Evolutionary conservation across 2,329 filamentous ascomycete genomes (phyloP), one percentile per base, ranked within the genome.

Genomic region (Pseudocercospora eumusae): DNA sequence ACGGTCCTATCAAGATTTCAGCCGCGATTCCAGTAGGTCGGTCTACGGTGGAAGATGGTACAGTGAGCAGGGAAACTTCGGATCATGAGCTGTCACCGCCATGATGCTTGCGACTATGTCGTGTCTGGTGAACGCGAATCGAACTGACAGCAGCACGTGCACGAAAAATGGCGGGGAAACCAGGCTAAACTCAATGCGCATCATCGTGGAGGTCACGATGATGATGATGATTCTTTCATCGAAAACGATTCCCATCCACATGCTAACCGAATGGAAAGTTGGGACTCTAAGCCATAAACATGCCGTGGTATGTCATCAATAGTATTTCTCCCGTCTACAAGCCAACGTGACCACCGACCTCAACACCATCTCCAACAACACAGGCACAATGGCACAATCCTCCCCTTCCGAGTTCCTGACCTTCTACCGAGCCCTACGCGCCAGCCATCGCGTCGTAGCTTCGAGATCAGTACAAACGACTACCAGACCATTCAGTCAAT

Each of bases 1-100:
- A 96, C 84, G 63, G 84, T 86, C 71, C 91, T 93, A 60, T 18
- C 33, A 23, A 31, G 10, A 23, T 36, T 57, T 64, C 53, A 64
- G 62, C 50, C 6, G 28, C 1, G 21, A 20, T 59, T 2, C 21
- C 31, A 53, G 40, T 13, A 47, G 31, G 23, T 52, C 31, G 31
- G 56, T 31, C 36, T 53, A 56, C 33, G 40, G 45, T 42, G 28
- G n/a, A 11, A 18, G 11, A 7, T 57, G 63, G 61, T 64, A 71
- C 70, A 72, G 60, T 53, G 68, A 66, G 60, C 68, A 71, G 9
- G 70, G 68, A 52, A 70, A 72, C 1, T 62, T 62, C 6, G 59
- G 23, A 20, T 61, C 57, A 20, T 62, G 49, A n/a, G 42, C 33
- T 53, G 49, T 36, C 20, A 47, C 42, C 28, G 49, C 42, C 49